Conservation (phyloP, 495 filamentous ascomycete genomes). For the Letharia lupina region DNA sequence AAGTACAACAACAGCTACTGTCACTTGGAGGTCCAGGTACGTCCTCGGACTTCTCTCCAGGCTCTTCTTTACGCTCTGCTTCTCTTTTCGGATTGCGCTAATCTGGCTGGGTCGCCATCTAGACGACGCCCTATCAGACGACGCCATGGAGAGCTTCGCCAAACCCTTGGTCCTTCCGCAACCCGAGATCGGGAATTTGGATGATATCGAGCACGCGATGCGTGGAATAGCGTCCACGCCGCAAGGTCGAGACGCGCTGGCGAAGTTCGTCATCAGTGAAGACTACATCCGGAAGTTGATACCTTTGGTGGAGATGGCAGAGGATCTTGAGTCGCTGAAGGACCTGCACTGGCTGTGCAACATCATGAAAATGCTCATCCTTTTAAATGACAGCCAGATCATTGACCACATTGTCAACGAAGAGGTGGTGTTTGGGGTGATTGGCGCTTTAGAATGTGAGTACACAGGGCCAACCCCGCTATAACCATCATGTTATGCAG, state of each 20-base stretch:
- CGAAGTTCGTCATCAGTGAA: conserved; percentile 73
- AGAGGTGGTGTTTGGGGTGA: conserved; percentile 79
- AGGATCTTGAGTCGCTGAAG: conserved; percentile 76
- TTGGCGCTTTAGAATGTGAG: conserved; percentile 89
- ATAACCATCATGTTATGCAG: background rate
- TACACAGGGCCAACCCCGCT: background rate
- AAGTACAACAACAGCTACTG: conserved; percentile 63
- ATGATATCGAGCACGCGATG: conserved; percentile 75
- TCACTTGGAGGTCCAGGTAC: conserved; percentile 38
- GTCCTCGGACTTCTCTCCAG: conserved; percentile 26
- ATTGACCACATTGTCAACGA: conserved; percentile 92
- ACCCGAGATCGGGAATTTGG: conserved; percentile 69
- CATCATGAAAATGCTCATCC: conserved; percentile 92
- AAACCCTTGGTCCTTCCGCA: conserved; percentile 65
- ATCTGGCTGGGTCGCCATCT: conserved; percentile 25
- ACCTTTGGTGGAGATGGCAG: conserved; percentile 73
- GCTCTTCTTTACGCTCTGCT: background rate
- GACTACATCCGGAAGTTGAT: conserved; percentile 85
- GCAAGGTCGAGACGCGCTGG: conserved; percentile 75
- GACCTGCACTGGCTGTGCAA: conserved; percentile 91
- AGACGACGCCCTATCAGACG: conserved; percentile 88
- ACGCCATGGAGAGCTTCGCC: conserved; percentile 57
- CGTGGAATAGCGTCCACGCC: conserved; percentile 64
- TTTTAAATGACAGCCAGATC: conserved; percentile 88
- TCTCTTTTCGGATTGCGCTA: conserved; percentile 16